Percentiles rank a stretch among this genome's conserved stretches.
These are phyloP conservation scores for Fusarium dlaminii DNA, from an alignment of 2,329 filamentous ascomycete species.

Conservation along the genomic window DNA sequence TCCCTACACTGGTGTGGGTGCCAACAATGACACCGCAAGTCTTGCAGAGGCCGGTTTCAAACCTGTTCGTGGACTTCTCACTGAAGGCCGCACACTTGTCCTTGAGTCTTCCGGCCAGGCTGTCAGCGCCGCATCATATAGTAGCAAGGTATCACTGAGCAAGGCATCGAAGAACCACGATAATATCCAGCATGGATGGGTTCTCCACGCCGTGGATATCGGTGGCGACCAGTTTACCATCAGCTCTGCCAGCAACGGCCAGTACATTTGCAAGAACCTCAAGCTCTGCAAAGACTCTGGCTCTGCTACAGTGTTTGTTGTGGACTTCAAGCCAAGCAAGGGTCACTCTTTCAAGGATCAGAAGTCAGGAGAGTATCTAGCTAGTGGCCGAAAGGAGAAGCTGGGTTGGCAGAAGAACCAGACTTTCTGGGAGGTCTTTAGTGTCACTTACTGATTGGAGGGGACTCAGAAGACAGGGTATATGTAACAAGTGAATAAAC, in stretches of 20 bases:
- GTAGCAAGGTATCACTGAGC: background rate
- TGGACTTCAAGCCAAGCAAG: background rate
- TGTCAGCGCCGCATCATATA: background rate
- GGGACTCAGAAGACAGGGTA: accelerated
- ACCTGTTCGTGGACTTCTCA: background rate
- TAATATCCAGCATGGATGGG: background rate
- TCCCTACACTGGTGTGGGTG: background rate
- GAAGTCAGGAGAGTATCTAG: background rate
- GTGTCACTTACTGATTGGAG: background rate
- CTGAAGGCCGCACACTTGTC: background rate
- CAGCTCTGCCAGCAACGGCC: background rate
- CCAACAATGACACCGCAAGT: background rate
- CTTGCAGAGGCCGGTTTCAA: conserved; percentile 1
- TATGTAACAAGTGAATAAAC: background rate
- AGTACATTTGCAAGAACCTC: background rate
- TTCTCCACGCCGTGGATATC: background rate
- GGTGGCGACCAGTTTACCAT: background rate
- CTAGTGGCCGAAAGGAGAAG: background rate
- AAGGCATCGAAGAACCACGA: background rate
- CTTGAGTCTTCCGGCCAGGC: background rate
- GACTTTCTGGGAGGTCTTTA: background rate
- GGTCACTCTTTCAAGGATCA: background rate
- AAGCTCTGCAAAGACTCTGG: background rate
- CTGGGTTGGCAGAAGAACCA: background rate
- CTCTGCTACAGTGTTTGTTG: background rate